Conservation (phyloP, 345 rosid genomes). For the Citrus reticulata region DNA sequence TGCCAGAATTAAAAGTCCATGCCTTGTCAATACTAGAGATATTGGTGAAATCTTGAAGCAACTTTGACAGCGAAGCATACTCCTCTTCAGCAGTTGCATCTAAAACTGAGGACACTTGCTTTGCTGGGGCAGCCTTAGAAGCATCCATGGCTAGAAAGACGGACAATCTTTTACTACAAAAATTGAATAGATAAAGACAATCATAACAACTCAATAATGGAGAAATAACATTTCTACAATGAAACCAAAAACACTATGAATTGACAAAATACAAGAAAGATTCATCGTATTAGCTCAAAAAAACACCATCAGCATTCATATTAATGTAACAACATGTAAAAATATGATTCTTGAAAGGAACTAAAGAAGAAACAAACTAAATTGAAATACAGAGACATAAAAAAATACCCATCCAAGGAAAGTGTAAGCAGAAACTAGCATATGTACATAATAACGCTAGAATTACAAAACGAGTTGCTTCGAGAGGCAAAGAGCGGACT, state of each 20-base stretch:
- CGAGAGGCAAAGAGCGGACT: conserved; percentile 15
- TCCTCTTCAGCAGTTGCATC: conserved; percentile 60
- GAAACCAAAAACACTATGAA: too few species aligned
- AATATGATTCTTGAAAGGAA: background rate
- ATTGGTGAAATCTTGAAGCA: conserved; percentile 59
- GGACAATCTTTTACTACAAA: conserved; percentile 29
- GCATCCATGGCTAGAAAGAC: conserved; percentile 45
- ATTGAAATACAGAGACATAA: background rate
- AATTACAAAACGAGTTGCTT: background rate
- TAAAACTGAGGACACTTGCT: conserved; percentile 40
- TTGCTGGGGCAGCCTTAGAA: conserved; percentile 30
- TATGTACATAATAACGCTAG: background rate
- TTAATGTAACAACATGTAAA: background rate
- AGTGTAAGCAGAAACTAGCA: background rate
- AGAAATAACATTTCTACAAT: too few species aligned
- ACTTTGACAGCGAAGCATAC: conserved; percentile 61
- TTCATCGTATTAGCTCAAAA: background rate
- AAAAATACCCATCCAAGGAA: background rate
- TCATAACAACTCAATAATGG: background rate
- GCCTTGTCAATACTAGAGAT: conserved; percentile 75
- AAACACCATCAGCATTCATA: background rate
- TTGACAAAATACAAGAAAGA: background rate
- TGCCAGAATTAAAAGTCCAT: conserved; percentile 58
- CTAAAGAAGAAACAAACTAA: background rate
- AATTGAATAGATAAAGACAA: conserved; percentile 9